Conservation (phyloP, 345 rosid genomes). For the Lepidium sativum region DNA sequence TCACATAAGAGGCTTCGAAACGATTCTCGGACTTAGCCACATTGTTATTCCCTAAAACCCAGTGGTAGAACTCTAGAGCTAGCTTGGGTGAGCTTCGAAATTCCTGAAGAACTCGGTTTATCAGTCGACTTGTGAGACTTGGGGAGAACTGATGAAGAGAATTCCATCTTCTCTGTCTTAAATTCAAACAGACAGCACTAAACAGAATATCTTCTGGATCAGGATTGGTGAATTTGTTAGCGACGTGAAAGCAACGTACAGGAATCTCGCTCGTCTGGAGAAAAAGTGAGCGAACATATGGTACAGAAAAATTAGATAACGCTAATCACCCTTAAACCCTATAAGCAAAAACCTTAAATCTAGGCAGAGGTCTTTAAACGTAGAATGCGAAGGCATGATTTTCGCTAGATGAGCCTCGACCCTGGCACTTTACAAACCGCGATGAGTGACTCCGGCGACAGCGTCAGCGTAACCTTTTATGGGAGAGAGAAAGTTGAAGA, state of each 20-base stretch:
- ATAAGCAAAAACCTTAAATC: neutral
- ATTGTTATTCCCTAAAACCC: constrained; percentile 23
- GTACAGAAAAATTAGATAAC: neutral
- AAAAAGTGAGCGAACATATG: constrained; percentile 25
- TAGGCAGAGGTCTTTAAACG: neutral
- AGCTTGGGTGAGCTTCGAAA: constrained; percentile 46
- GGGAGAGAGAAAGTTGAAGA: neutral
- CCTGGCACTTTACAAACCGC: neutral
- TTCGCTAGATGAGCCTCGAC: neutral
- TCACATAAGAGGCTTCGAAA: constrained; percentile 35
- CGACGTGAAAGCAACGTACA: constrained; percentile 38
- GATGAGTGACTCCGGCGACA: neutral
- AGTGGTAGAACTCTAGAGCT: constrained; percentile 51
- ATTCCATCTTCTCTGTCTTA: constrained; percentile 59
- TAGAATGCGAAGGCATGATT: neutral
- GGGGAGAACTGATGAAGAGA: constrained; percentile 35
- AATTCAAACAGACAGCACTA: constrained; percentile 44
- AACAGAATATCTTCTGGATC: constrained; percentile 42
- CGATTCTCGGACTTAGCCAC: constrained; percentile 22
- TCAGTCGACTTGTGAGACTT: constrained; percentile 35
- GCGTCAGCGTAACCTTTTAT: constrained; percentile 3
- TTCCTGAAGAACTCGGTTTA: constrained; percentile 40
- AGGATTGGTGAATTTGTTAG: constrained; percentile 32
- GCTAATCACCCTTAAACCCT: neutral
- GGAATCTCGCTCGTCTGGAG: constrained; percentile 20